Conservation (phyloP, 306 rosid genomes). For the Acacia confusa region DNA sequence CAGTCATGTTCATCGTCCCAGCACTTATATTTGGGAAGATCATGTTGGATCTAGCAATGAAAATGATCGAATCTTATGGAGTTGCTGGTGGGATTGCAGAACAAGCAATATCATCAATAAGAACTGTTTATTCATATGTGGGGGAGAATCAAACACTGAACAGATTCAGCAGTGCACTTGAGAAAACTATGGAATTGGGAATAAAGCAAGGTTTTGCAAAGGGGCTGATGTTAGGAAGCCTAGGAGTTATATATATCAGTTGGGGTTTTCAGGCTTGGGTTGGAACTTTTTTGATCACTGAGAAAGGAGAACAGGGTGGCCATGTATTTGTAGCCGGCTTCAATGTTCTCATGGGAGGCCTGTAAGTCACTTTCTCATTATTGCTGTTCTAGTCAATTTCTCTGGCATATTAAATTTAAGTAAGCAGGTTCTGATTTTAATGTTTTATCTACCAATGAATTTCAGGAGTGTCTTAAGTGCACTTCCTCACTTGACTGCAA, state of each 20-base stretch:
- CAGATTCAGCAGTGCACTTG: slow-evolving; percentile 71
- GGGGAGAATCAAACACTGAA: slow-evolving; percentile 74
- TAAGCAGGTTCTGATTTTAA: no score
- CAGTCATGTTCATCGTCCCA: slow-evolving; percentile 75
- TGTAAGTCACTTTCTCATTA: slow-evolving; percentile 56
- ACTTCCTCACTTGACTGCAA: slow-evolving; percentile 80
- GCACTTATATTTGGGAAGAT: slow-evolving; percentile 75
- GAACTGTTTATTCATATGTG: slow-evolving; percentile 81
- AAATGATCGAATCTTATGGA: slow-evolving; percentile 83
- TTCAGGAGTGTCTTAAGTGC: slow-evolving; percentile 91
- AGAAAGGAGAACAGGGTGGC: slow-evolving; percentile 77
- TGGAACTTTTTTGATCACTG: slow-evolving; percentile 72
- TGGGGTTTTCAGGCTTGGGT: slow-evolving; percentile 99
- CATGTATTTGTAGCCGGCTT: slow-evolving; percentile 83
- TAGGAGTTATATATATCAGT: slow-evolving; percentile 79
- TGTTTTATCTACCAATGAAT: neutral
- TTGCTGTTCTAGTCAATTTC: neutral
- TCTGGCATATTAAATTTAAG: no score
- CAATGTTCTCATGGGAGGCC: slow-evolving; percentile 91
- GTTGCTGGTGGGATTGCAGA: slow-evolving; percentile 87
- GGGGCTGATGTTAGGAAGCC: slow-evolving; percentile 88
- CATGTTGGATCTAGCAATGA: slow-evolving; percentile 71
- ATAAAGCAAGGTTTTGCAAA: slow-evolving; percentile 70
- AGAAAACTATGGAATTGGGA: slow-evolving; percentile 65
- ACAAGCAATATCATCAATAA: slow-evolving; percentile 84